Evolutionary conservation across 306 rosid species (phyloP), one percentile per base, ranked within the genome.

Genomic region (Quercus mongolica): DNA sequence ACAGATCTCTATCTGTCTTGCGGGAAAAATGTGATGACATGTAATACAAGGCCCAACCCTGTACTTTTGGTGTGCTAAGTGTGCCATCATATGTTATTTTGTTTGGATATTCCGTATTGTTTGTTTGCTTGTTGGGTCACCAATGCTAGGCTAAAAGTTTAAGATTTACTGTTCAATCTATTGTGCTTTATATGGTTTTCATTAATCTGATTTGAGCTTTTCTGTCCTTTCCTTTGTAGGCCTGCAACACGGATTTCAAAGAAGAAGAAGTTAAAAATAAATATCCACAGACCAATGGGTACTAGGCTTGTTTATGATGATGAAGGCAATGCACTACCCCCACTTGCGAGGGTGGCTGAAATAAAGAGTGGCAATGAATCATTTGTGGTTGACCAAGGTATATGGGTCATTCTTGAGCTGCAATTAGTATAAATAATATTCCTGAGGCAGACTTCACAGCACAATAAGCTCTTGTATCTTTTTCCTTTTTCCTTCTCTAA

Each of bases 241-340:
- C 89, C 82, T 3, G 79, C 78, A 63, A 87, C 90, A 51, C 88
- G 88, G 67, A 78, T 95, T 72, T 80, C 73, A 77, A 95, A 93
- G 91, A 92, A 91, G 82, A 92, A 90, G 89, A 93, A 95, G 86
- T 85, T 93, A 81, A 93, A 91, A 90, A 91, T 93, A 88, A 91
- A 91, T 72, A 9, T 90, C 25, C 92, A 87, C 68, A 90, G 93
- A 83, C 99, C 99, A 21, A 64, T 84, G 5, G 98, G 99, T 71
- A 89, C 86, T 49, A 88, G 94, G 75, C 90, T 87, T n/a, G 91
- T 91, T 57, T 93, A 91, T 80, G 99, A 95, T 14, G 99, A 95
- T 23, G 96, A 95, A 23, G 96, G 97, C 73, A 86, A 92, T 83
- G 76, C 90, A 58, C 86, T 92, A 73, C 86, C 91, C 25, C 99